Percentiles rank a stretch among this genome's conserved stretches.
phyloP scores from a whole-genome alignment of 306 rosid genomes.

The Pyrus betulifolia region DNA sequence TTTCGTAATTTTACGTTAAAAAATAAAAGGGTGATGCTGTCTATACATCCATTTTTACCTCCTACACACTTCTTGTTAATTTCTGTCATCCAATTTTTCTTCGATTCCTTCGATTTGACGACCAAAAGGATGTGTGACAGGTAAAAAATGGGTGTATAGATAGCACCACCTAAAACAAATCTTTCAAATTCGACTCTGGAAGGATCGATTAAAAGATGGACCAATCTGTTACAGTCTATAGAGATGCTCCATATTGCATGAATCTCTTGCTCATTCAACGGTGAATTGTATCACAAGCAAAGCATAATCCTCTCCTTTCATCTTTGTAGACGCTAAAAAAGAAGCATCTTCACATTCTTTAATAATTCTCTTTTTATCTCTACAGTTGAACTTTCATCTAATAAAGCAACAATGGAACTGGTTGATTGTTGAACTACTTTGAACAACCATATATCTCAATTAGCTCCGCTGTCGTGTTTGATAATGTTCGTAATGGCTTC shows the following conservation, averaged over 20 bases:
- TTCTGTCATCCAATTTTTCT: too few relatives aligned
- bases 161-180: too few relatives aligned
- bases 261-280: conserved; percentile 13
- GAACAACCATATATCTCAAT: not conserved
- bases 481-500: not conserved
- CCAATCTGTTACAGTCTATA: not conserved
- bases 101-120: too few relatives aligned
- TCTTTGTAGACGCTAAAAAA: conserved; percentile 5
- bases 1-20: not conserved
- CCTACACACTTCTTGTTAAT: too few relatives aligned
- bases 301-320: conserved; percentile 34
- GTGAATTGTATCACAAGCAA: conserved; percentile 40
- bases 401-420: conserved; percentile 12
- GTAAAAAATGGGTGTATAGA: too few relatives aligned
- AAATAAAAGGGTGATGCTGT: too few relatives aligned
- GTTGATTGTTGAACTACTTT: not conserved
- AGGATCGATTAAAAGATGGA: not conserved
- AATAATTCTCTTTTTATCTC: conserved; percentile 14
- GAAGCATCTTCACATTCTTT: conserved; percentile 26
- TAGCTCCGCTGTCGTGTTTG: not conserved
- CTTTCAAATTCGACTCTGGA: not conserved
- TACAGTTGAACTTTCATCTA: not conserved
- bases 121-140: too few relatives aligned
- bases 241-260: not conserved
- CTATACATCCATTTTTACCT: too few relatives aligned